phyloP scores from a whole-genome alignment of 345 rosid species.

The Acer campestre region DNA sequence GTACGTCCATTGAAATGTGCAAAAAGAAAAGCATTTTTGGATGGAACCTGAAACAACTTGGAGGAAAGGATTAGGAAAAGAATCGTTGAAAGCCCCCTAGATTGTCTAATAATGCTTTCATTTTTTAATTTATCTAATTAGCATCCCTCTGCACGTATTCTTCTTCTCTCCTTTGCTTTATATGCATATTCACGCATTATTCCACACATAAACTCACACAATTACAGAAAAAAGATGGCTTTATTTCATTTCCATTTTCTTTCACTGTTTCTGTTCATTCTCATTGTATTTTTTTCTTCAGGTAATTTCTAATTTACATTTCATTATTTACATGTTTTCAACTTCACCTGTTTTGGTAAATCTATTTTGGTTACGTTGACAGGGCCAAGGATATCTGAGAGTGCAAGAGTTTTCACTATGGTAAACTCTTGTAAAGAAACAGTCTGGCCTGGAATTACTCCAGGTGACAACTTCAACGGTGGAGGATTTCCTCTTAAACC shows the following conservation, averaged over 20 bases:
- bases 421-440: constrained; percentile 62
- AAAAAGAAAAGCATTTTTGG: background rate
- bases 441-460: constrained; percentile 81
- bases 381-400: constrained; percentile 44
- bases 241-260: constrained; percentile 15
- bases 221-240: constrained; percentile 34
- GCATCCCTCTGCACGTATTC: constrained; percentile 52
- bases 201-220: background rate
- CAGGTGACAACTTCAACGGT: constrained; percentile 53
- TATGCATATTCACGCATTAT: constrained; percentile 1
- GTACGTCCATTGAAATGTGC: too few species aligned
- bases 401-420: constrained; percentile 69
- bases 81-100: constrained; percentile 31
- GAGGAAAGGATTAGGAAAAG: constrained; percentile 46
- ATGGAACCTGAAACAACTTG: constrained; percentile 50
- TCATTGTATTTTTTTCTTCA: constrained; percentile 40
- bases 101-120: background rate
- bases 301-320: constrained; percentile 35
- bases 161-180: constrained; percentile 32
- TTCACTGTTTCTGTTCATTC: constrained; percentile 31
- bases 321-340: background rate
- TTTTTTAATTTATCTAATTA: background rate
- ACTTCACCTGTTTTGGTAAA: background rate
- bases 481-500: constrained; percentile 63
- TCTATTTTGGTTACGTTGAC: background rate